Conservation (phyloP, 2,329 filamentous ascomycete species). For the Fusarium pseudograminearum region DNA sequence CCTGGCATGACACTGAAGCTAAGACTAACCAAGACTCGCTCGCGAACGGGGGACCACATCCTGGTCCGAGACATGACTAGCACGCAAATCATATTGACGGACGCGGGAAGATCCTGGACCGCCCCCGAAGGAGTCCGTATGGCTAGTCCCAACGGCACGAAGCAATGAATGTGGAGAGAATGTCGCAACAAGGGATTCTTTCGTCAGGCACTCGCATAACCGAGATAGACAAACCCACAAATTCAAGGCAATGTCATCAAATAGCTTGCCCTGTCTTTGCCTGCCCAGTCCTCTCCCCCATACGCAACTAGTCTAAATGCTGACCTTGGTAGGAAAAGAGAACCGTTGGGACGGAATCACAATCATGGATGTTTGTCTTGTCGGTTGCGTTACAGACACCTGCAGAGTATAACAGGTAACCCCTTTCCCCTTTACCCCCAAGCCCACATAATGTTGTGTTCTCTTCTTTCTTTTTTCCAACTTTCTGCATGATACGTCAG, state of each 20-base stretch:
- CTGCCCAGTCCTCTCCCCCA: not conserved
- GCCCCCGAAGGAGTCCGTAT: too few relatives aligned
- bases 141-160: not conserved
- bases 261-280: not conserved
- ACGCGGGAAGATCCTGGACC: not conserved
- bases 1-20: not conserved
- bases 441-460: not conserved
- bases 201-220: constrained; percentile 1
- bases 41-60: not conserved
- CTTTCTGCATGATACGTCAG: not conserved
- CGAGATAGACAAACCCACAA: not conserved
- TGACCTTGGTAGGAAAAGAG: not conserved
- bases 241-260: not conserved
- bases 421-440: constrained; percentile 2
- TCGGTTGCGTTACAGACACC: not conserved
- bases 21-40: not conserved
- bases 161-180: not conserved
- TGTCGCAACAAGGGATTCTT: not conserved
- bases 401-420: not conserved
- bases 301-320: not conserved
- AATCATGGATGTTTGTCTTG: not conserved
- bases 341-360: not conserved
- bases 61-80: not conserved
- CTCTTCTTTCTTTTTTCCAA: not conserved
- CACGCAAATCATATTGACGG: not conserved